phyloP scores from a whole-genome alignment of 139 green algal species.

The Pseudopediastrum boryanum region DNA sequence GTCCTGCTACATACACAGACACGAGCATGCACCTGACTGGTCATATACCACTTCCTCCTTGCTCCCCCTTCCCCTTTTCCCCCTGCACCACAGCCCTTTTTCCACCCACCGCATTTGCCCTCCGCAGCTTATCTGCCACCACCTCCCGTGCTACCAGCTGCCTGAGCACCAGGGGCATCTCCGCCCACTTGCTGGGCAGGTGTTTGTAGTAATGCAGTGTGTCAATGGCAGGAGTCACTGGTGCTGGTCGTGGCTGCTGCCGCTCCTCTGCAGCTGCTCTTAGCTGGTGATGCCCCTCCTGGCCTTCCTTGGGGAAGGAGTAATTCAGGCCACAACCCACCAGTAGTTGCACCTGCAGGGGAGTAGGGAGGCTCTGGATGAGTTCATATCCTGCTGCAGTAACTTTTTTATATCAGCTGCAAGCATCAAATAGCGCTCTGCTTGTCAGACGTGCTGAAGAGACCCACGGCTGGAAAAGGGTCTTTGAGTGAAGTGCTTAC shows the following conservation, averaged over 20 bases:
- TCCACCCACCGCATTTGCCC: constrained; percentile 39
- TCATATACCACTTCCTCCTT: neutral
- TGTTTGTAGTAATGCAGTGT: constrained; percentile 50
- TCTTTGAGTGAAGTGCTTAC: too few relatives aligned
- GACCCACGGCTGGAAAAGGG: too few relatives aligned
- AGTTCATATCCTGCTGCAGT: too few relatives aligned
- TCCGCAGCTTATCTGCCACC: constrained; percentile 69
- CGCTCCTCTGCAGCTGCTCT: neutral
- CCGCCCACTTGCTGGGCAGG: constrained; percentile 13
- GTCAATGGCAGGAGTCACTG: constrained; percentile 60
- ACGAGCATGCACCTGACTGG: neutral
- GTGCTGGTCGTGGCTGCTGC: constrained; percentile 30
- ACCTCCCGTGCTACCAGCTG: constrained; percentile 78
- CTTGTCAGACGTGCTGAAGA: too few relatives aligned
- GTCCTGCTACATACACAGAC: neutral
- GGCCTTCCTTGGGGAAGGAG: constrained; percentile 34
- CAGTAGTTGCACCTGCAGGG: constrained; percentile 64
- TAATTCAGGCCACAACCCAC: constrained; percentile 70
- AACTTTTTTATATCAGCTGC: too few relatives aligned
- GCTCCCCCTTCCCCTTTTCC: neutral
- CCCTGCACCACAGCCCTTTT: neutral
- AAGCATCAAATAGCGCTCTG: too few relatives aligned
- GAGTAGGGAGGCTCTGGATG: too few relatives aligned
- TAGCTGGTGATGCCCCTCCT: neutral
- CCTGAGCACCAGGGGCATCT: constrained; percentile 65